Conservation (phyloP, 108 stramenopile genomes). For the Nitzschia sp. region DNA sequence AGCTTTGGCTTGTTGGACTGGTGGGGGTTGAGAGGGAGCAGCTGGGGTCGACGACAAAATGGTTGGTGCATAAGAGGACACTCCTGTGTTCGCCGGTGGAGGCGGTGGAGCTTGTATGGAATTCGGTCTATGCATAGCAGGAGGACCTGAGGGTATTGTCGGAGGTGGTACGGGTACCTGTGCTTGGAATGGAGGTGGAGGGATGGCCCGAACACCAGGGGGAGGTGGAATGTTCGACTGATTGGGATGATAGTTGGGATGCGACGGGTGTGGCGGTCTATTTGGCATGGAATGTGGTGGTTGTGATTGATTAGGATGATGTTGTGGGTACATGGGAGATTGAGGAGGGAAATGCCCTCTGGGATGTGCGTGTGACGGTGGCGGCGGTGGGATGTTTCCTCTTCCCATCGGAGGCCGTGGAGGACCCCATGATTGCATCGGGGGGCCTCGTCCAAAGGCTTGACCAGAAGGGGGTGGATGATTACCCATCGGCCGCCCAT, state of each 20-base stretch:
- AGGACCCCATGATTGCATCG: not conserved
- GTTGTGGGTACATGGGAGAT: too few relatives aligned
- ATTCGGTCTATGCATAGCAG: not conserved
- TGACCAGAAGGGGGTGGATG: not conserved
- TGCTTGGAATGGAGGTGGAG: conserved; percentile 15
- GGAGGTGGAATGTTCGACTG: not conserved
- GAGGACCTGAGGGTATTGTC: not conserved
- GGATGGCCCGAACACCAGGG: not conserved
- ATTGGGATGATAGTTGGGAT: too few relatives aligned
- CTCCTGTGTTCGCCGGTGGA: not conserved
- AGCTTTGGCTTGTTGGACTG: not conserved
- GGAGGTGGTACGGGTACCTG: conserved; percentile 3
- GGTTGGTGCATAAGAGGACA: not conserved
- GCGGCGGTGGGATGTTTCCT: not conserved
- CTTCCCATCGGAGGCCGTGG: conserved; percentile 8
- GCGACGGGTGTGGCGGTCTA: too few relatives aligned
- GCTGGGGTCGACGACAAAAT: not conserved
- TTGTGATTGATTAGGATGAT: too few relatives aligned
- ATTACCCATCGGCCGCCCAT: conserved; percentile 7
- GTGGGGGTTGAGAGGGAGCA: not conserved
- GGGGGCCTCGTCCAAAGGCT: conserved; percentile 13
- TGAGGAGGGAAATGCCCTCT: too few relatives aligned
- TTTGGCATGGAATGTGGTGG: too few relatives aligned
- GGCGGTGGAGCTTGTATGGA: not conserved
- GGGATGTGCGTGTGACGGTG: too few relatives aligned